Conservation (phyloP, 192 early-diverging fungal species). For the Gaertneriomyces sp. region DNA sequence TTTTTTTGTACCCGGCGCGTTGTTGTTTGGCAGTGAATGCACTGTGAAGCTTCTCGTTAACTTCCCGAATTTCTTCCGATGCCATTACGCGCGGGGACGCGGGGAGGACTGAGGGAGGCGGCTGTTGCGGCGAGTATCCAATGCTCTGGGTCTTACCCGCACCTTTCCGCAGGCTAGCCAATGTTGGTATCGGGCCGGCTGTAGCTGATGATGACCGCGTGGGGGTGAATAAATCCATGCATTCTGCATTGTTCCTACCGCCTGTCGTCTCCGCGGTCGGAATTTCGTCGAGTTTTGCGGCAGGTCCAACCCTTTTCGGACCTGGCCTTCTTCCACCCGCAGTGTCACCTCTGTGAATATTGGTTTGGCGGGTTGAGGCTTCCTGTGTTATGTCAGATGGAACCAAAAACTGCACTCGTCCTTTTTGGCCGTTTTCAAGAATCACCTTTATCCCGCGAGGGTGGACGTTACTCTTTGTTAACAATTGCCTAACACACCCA, state of each 20-base stretch:
- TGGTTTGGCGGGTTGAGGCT: neutral
- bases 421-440: constrained; percentile 35
- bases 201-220: neutral
- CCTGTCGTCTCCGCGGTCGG: neutral
- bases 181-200: neutral
- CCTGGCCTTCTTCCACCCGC: neutral
- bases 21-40: constrained; percentile 8
- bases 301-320: neutral
- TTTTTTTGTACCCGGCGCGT: constrained; percentile 16
- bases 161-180: neutral
- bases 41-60: neutral
- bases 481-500: constrained; percentile 34
- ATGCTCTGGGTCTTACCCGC: neutral
- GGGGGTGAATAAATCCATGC: neutral
- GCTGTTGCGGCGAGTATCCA: neutral
- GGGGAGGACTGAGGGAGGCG: too few relatives aligned
- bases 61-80: neutral
- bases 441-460: constrained; percentile 45
- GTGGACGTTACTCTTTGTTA: constrained; percentile 36
- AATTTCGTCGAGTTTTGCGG: neutral
- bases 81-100: neutral
- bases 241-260: neutral
- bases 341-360: neutral
- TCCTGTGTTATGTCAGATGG: neutral
- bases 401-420: constrained; percentile 35